phyloP scores from a whole-genome alignment of 768 basidiomycete species.

The Nidularia pulvinata region DNA sequence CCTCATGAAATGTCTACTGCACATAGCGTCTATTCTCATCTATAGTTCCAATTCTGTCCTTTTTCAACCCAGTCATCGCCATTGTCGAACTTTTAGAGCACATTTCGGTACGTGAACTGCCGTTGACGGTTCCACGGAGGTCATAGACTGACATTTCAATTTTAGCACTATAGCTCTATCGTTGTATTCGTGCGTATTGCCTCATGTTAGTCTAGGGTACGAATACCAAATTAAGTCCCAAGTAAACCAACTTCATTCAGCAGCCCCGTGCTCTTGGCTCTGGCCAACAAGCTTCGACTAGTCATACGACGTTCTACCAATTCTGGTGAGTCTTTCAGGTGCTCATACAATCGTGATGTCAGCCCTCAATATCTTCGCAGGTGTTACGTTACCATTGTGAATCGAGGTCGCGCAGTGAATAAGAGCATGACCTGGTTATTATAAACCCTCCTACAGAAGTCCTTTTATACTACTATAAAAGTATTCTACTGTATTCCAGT shows the following conservation, averaged over 20 bases:
- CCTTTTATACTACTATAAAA: too few species aligned
- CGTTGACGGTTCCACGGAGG: neutral
- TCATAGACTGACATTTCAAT: neutral
- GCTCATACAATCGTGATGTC: neutral
- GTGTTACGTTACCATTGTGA: constrained; percentile 45
- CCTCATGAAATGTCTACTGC: constrained; percentile 62
- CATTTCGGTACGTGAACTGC: constrained; percentile 51
- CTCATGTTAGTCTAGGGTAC: neutral
- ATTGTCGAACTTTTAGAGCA: constrained; percentile 71
- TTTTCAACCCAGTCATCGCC: constrained; percentile 49
- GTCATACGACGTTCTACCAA: constrained; percentile 68
- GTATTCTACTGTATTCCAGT: too few species aligned
- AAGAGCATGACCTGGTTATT: too few species aligned
- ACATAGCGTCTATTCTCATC: constrained; percentile 9
- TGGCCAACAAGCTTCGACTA: constrained; percentile 73
- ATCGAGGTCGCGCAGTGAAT: too few species aligned
- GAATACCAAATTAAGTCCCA: neutral
- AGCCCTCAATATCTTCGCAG: constrained; percentile 19
- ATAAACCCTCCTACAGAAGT: too few species aligned
- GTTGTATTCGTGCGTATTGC: constrained; percentile 45
- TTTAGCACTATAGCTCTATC: constrained; percentile 40
- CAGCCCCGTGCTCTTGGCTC: constrained; percentile 66
- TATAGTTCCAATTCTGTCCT: neutral
- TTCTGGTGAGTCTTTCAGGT: constrained; percentile 51
- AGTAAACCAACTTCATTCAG: constrained; percentile 75